Evolutionary conservation across 495 filamentous ascomycete genomes (phyloP).

Genomic region (Elaphomyces granulatus): DNA sequence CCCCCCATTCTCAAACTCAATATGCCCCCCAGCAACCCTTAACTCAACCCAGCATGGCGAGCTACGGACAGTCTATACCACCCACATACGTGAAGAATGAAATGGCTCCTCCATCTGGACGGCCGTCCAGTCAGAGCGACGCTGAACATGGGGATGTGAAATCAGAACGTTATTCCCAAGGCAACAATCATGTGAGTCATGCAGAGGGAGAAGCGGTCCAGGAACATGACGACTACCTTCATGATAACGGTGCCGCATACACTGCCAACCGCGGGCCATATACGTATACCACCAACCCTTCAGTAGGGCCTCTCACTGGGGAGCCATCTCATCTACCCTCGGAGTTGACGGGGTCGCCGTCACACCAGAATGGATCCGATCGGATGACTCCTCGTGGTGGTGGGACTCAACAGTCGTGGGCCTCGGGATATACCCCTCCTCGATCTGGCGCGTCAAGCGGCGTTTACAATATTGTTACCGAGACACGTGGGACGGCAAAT

Average conservation of each 20-base stretch:
- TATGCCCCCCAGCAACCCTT: slow-evolving; percentile 52
- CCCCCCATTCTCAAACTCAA: slow-evolving; percentile 51
- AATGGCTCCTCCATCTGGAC: slow-evolving; percentile 74
- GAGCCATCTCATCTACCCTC: slow-evolving; percentile 74
- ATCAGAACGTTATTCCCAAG: slow-evolving; percentile 45
- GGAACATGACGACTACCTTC: slow-evolving; percentile 77
- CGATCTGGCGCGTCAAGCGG: slow-evolving; percentile 57
- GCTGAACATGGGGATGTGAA: slow-evolving; percentile 56
- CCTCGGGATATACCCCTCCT: slow-evolving; percentile 70
- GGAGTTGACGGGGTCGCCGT: slow-evolving; percentile 74
- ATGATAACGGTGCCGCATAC: slow-evolving; percentile 48
- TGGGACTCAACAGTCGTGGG: slow-evolving; percentile 59
- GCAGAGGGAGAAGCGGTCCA: slow-evolving; percentile 55
- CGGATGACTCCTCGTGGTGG: slow-evolving; percentile 68
- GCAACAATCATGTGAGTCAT: slow-evolving; percentile 38
- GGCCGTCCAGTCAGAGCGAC: slow-evolving; percentile 39
- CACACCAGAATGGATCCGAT: slow-evolving; percentile 72
- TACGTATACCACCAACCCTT: slow-evolving; percentile 52
- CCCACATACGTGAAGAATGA: slow-evolving; percentile 74
- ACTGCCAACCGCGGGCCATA: slow-evolving; percentile 56
- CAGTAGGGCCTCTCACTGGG: slow-evolving; percentile 47
- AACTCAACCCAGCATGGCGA: slow-evolving; percentile 50
- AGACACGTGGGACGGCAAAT: slow-evolving; percentile 57
- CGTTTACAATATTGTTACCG: slow-evolving; percentile 81
- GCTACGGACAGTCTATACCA: slow-evolving; percentile 45